phyloP scores from a whole-genome alignment of 2,329 filamentous ascomycete species.

The Ophiostoma ips region DNA sequence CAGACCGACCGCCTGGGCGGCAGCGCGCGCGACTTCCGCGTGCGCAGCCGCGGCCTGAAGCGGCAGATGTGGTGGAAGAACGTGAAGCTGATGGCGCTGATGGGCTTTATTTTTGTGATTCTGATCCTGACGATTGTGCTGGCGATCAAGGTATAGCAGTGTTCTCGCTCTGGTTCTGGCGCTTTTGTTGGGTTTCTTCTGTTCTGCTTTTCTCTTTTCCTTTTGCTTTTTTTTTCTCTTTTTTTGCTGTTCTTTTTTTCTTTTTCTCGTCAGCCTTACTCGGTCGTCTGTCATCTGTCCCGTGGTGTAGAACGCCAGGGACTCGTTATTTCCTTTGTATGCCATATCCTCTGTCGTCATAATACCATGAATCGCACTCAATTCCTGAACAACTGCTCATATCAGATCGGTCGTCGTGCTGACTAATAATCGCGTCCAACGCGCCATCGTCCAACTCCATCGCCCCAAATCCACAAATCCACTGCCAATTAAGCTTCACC shows the following conservation, averaged over 20 bases:
- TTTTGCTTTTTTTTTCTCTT: background rate
- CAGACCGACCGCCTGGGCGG: constrained; percentile 90
- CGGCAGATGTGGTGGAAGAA: constrained; percentile 99
- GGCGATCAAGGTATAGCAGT: constrained; percentile 27
- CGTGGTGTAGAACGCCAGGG: too few species aligned
- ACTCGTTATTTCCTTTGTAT: too few species aligned
- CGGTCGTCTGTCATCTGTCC: background rate
- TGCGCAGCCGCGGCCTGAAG: constrained; percentile 73
- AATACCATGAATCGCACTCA: too few species aligned
- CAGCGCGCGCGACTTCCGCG: constrained; percentile 77
- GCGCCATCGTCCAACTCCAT: background rate
- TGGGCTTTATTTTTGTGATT: constrained; percentile 52
- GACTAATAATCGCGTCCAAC: background rate
- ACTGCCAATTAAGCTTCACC: too few species aligned
- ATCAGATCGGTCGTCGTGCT: too few species aligned
- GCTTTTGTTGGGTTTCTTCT: background rate
- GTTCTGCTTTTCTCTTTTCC: background rate
- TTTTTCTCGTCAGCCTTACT: background rate
- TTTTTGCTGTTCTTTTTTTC: background rate
- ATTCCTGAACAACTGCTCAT: too few species aligned
- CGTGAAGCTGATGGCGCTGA: constrained; percentile 76
- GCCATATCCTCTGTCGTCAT: too few species aligned
- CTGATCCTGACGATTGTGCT: constrained; percentile 43
- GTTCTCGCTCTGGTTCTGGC: background rate
- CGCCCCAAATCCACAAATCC: background rate